A percentile compares a stretch with the other conserved stretches of the same genome.
These are phyloP conservation scores for Rugonectria rugulosa DNA, from an alignment of 2,329 filamentous ascomycete species.

Conservation along the genomic window DNA sequence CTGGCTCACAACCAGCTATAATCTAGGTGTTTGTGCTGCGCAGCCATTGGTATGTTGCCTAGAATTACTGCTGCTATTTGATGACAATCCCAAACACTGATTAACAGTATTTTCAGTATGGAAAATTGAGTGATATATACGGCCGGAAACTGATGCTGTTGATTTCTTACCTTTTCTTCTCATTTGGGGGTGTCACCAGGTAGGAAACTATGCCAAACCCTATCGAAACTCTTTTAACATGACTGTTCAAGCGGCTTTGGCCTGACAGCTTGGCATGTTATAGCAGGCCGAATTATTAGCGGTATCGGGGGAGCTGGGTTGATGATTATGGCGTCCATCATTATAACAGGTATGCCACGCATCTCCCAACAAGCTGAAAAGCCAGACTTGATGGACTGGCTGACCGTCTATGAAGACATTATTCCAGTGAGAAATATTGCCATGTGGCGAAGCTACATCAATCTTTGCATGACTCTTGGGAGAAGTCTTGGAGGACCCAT, in stretches of 20 bases:
- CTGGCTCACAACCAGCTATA: constrained; percentile 16
- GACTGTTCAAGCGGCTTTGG: too few species aligned
- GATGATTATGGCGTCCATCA: constrained; percentile 3
- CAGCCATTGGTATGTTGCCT: too few species aligned
- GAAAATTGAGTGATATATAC: constrained; percentile 21
- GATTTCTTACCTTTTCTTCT: constrained; percentile 11
- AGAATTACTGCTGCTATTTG: too few species aligned
- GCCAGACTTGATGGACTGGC: too few species aligned
- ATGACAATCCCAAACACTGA: too few species aligned
- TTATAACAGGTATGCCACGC: too few species aligned
- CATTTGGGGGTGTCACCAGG: constrained; percentile 6
- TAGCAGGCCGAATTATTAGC: constrained; percentile 5
- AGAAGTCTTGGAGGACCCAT: constrained; percentile 17
- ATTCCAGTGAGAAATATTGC: constrained; percentile 1
- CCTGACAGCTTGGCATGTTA: too few species aligned
- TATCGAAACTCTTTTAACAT: too few species aligned
- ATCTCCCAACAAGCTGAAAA: too few species aligned
- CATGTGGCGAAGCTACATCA: constrained; percentile 21
- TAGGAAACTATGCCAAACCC: too few species aligned
- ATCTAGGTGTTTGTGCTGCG: constrained; percentile 2
- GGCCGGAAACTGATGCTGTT: constrained; percentile 11
- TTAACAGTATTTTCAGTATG: too few species aligned
- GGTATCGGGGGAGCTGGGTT: constrained; percentile 17
- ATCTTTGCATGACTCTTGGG: constrained; percentile 18
- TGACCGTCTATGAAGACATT: too few species aligned